phyloP scores from a whole-genome alignment of 306 rosid genomes.

The Acacia crassicarpa region DNA sequence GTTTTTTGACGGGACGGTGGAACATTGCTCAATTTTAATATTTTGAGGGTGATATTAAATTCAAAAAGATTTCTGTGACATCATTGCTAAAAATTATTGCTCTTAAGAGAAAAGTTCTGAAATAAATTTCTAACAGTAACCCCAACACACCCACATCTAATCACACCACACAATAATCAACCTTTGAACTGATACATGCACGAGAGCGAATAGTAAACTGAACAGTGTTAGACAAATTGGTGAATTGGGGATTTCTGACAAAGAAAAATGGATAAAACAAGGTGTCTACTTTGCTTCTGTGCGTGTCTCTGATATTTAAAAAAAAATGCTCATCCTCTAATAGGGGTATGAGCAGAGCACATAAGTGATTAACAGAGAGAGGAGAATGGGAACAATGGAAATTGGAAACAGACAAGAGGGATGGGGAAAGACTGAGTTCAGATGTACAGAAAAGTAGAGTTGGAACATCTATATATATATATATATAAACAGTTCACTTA shows the following conservation, averaged over 20 bases:
- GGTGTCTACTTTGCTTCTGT: not conserved
- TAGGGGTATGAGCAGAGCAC: no score
- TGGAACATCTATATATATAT: not conserved
- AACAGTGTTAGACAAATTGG: not conserved
- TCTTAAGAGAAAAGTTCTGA: no score
- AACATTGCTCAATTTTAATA: no score
- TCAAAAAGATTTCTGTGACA: no score
- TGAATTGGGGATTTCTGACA: not conserved
- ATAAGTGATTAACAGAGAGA: not conserved
- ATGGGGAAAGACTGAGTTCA: slow-evolving; percentile 16
- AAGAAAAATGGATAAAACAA: not conserved
- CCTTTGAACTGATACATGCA: not conserved
- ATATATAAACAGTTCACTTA: slow-evolving; percentile 28
- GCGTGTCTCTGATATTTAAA: no score
- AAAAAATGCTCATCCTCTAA: no score
- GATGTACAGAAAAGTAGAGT: slow-evolving; percentile 1
- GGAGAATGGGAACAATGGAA: not conserved
- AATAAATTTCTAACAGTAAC: no score
- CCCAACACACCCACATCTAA: no score
- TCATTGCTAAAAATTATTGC: no score
- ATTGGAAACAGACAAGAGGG: not conserved
- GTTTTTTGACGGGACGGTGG: no score
- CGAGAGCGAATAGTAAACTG: not conserved
- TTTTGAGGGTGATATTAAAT: no score
- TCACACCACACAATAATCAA: not conserved